Conservation (phyloP, 257 asterid species). For the Nicotiana tomentosiformis region DNA sequence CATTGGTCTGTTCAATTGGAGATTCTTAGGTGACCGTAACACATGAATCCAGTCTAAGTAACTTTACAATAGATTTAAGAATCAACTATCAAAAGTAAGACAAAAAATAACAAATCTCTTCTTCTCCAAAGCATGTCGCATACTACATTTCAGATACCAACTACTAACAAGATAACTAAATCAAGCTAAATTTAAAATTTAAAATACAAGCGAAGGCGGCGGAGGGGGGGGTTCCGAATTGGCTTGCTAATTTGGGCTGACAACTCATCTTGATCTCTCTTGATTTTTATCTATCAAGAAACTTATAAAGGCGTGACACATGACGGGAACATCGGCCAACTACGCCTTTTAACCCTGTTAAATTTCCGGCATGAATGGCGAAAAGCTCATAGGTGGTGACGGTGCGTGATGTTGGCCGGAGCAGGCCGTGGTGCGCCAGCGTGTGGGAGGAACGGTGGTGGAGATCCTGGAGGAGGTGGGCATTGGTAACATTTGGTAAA, state of each 20-base stretch:
- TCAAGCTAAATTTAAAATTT: not conserved
- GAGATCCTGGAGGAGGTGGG: slow-evolving; percentile 36
- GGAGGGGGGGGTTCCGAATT: not conserved
- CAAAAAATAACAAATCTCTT: no score
- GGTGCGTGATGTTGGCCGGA: slow-evolving; percentile 30
- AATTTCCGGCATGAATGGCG: not conserved
- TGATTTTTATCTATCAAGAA: not conserved
- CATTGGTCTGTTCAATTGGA: no score
- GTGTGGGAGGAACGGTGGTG: slow-evolving; percentile 22
- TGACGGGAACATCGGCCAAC: not conserved
- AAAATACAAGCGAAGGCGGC: not conserved
- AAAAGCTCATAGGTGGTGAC: slow-evolving; percentile 13
- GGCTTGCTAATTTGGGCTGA: not conserved
- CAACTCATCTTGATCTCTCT: not conserved
- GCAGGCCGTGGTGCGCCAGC: slow-evolving; percentile 45
- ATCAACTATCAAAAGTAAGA: no score
- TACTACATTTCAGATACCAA: not conserved
- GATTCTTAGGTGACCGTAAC: no score
- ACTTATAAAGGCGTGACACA: not conserved
- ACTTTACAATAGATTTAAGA: no score
- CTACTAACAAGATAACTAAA: not conserved
- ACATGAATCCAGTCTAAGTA: no score
- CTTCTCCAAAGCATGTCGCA: no score
- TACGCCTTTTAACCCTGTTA: not conserved
- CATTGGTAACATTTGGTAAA: slow-evolving; percentile 96